Evolutionary conservation across 345 rosid species (phyloP).

Genomic region (Gossypium australe): DNA sequence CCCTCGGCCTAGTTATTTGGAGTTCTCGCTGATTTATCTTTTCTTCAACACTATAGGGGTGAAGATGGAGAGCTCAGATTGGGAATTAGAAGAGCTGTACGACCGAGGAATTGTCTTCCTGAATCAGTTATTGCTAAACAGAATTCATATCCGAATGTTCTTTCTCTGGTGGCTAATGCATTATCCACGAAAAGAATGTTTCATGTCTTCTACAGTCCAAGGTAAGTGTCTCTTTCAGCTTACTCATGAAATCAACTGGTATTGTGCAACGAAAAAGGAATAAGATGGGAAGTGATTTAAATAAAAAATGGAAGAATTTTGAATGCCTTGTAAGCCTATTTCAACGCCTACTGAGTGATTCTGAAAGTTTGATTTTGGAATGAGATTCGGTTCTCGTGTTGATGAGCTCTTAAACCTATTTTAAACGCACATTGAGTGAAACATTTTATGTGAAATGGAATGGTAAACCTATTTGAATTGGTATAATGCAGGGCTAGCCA

Average conservation of each 20-base stretch:
- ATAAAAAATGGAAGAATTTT: not conserved
- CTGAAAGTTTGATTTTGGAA: not conserved
- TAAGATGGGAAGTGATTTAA: not conserved
- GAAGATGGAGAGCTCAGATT: constrained; percentile 86
- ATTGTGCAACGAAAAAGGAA: not conserved
- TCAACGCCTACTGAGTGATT: not conserved
- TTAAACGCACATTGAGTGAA: not conserved
- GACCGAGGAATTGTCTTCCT: constrained; percentile 66
- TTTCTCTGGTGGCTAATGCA: constrained; percentile 65
- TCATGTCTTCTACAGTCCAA: constrained; percentile 77
- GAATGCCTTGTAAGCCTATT: too few species aligned
- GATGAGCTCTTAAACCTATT: not conserved
- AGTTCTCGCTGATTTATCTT: constrained; percentile 23
- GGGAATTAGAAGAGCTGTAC: constrained; percentile 86
- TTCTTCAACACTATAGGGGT: constrained; percentile 45
- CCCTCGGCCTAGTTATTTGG: not conserved
- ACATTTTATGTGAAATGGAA: not conserved
- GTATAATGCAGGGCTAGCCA: constrained; percentile 64
- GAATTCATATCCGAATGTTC: constrained; percentile 42
- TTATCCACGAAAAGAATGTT: constrained; percentile 58
- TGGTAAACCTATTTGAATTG: constrained; percentile 11
- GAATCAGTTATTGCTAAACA: constrained; percentile 50
- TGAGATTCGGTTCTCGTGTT: not conserved
- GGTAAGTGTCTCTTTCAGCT: constrained; percentile 35
- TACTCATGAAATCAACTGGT: not conserved